Evolutionary conservation across 352 stramenopile species (phyloP), one percentile per base, ranked within the genome.

Genomic region (Globisporangium parvum): DNA sequence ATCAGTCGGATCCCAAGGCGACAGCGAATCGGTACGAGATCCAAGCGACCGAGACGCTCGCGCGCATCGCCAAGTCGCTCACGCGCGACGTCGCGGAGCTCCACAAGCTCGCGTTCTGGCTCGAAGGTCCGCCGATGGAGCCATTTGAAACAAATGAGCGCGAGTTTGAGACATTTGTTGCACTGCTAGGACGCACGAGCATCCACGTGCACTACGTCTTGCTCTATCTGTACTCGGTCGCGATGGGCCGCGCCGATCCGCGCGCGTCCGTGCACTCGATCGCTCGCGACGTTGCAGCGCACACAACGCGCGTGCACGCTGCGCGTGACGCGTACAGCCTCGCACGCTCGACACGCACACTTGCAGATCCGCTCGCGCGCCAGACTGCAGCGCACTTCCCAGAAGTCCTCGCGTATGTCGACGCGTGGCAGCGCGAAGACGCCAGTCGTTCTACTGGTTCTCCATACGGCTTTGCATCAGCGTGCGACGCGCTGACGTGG

Each of bases 331-430:
- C 39, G 44, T 59, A 59, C 47, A 37, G 33, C 2, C n/a, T 63
- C 20, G 6, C 39, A 14, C 47, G 33, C 6, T 51, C 28, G 21
- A 14, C 50, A 21, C n/a, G 51, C 20, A 9, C 20, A n/a, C 40
- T 41, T 4, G 21, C 31, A 2, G 45, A 55, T 17, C 40, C n/a
- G 20, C 62, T 90, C 8, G 24, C 85, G 31, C 61, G 69, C 17
- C 73, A 90, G 42, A 85, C 80, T 12, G 81, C 84, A 37, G 72
- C 85, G 31, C 87, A 87, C 26, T 87, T 85, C 37, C 80, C 80
- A 0, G 80, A 90, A 35, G 59, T 88, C 24, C 67, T 90, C 8
- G 65, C 86, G 35, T 87, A 65, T 23, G 63, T 90, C 18, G 77
- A 90, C 53, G 72, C 85, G 1, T 90, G 75, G 80, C 50, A 51